Percentiles rank a stretch among this genome's conserved stretches.
Conservation (phyloP, 169 alveolate species). For the Cryptosporidium sp. region DNA sequence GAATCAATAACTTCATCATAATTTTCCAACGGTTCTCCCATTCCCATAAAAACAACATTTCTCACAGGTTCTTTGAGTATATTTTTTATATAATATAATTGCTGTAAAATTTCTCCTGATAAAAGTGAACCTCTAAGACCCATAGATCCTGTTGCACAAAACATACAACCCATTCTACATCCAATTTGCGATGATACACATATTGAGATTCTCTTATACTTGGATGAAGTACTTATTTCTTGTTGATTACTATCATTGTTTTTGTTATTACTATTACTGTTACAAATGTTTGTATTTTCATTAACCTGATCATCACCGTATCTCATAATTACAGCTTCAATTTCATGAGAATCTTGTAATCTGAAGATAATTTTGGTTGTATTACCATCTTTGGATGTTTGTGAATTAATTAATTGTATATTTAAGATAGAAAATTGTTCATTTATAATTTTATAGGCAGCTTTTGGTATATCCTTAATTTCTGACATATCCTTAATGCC, state of each 20-base stretch:
- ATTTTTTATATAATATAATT: constrained; percentile 74
- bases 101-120: constrained; percentile 81
- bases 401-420: constrained; percentile 7
- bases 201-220: constrained; percentile 50
- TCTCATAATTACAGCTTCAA: constrained; percentile 72
- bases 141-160: constrained; percentile 81
- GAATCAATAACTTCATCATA: constrained; percentile 78
- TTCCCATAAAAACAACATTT: constrained; percentile 82
- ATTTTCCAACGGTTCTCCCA: constrained; percentile 83
- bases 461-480: constrained; percentile 37
- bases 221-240: background rate
- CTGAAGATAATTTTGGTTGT: constrained; percentile 67
- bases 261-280: background rate
- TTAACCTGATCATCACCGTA: constrained; percentile 17
- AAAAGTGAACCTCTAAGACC: constrained; percentile 78
- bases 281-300: background rate
- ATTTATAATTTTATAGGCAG: constrained; percentile 7
- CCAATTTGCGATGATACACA: constrained; percentile 81
- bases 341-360: constrained; percentile 67
- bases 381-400: constrained; percentile 56
- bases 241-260: background rate
- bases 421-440: constrained; percentile 35
- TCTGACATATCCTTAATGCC: constrained; percentile 12
- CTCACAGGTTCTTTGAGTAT: constrained; percentile 71
- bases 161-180: constrained; percentile 81